Conservation (phyloP, 2,329 filamentous ascomycete genomes). For the Venturiaceae sp. region DNA sequence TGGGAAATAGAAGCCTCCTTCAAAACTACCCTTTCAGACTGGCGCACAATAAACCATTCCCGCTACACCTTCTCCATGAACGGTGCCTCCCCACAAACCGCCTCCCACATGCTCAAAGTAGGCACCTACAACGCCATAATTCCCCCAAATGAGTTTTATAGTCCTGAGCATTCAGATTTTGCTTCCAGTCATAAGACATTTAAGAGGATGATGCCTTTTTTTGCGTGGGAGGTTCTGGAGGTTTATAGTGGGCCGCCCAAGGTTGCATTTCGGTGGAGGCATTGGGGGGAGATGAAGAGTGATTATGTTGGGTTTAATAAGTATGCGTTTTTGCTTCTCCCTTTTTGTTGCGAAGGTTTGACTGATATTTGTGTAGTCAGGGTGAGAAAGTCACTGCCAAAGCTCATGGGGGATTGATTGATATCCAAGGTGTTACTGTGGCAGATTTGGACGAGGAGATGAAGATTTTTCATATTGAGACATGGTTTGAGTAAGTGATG, state of each 20-base stretch:
- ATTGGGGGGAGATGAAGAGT: slow-evolving; percentile 58
- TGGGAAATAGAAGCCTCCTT: slow-evolving; percentile 65
- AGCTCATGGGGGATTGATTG: slow-evolving; percentile 50
- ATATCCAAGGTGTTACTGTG: slow-evolving; percentile 54
- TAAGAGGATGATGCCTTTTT: slow-evolving; percentile 64
- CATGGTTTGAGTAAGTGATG: slow-evolving; percentile 45
- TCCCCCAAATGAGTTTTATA: slow-evolving; percentile 53
- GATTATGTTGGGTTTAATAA: slow-evolving; percentile 57
- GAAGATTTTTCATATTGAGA: slow-evolving; percentile 48
- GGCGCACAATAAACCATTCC: slow-evolving; percentile 53
- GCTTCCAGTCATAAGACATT: slow-evolving; percentile 58
- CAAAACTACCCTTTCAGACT: slow-evolving; percentile 51
- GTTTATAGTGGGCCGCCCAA: slow-evolving; percentile 56
- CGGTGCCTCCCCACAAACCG: slow-evolving; percentile 45
- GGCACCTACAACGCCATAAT: slow-evolving; percentile 64
- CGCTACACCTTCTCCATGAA: slow-evolving; percentile 57
- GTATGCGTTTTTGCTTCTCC: slow-evolving; percentile 30
- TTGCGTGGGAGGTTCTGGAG: slow-evolving; percentile 62
- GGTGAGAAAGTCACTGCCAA: slow-evolving; percentile 54
- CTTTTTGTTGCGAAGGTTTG: too few species aligned
- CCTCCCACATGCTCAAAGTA: slow-evolving; percentile 55
- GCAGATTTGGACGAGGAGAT: slow-evolving; percentile 52
- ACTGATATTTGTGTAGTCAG: slow-evolving; percentile 31
- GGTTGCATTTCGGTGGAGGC: slow-evolving; percentile 56
- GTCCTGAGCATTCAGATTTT: slow-evolving; percentile 51